phyloP scores from a whole-genome alignment of 331 rosid species.

The Malus hybrid region DNA sequence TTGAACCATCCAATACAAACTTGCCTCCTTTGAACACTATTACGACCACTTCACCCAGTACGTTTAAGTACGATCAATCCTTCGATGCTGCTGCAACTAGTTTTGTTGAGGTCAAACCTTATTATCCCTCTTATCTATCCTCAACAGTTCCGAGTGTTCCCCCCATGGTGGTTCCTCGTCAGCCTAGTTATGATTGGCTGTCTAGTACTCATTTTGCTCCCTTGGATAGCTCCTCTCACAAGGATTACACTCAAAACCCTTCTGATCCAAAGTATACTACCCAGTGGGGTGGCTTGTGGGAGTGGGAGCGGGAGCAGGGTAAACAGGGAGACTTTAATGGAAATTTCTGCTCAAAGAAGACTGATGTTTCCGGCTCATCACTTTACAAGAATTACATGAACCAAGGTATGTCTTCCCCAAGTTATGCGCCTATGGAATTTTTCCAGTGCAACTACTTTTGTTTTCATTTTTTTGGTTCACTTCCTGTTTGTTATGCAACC shows the following conservation, averaged over 20 bases:
- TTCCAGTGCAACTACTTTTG: not conserved
- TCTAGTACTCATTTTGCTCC: constrained; percentile 22
- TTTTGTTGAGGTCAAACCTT: constrained; percentile 36
- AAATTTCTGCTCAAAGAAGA: constrained; percentile 26
- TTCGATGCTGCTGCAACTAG: constrained; percentile 24
- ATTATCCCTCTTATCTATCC: constrained; percentile 33
- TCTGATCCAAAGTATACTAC: constrained; percentile 23
- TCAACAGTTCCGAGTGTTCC: constrained; percentile 21
- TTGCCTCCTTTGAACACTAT: constrained; percentile 32
- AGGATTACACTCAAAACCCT: constrained; percentile 22
- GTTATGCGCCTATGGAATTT: not conserved
- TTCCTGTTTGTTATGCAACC: not conserved
- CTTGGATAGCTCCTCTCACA: constrained; percentile 21
- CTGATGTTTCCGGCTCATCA: constrained; percentile 10
- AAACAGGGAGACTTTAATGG: constrained; percentile 24
- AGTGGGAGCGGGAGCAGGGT: constrained; percentile 35
- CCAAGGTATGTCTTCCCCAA: constrained; percentile 29
- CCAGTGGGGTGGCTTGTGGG: constrained; percentile 33
- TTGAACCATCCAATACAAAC: constrained; percentile 24
- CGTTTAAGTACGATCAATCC: constrained; percentile 18
- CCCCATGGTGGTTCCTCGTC: constrained; percentile 30
- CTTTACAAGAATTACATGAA: constrained; percentile 27
- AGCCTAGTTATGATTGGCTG: constrained; percentile 35
- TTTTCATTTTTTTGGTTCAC: too few species aligned
- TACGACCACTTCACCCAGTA: constrained; percentile 23